These are phyloP conservation scores for Fraxinus angustifolia DNA, from an alignment of 305 asterid species.

Conservation along the genomic window DNA sequence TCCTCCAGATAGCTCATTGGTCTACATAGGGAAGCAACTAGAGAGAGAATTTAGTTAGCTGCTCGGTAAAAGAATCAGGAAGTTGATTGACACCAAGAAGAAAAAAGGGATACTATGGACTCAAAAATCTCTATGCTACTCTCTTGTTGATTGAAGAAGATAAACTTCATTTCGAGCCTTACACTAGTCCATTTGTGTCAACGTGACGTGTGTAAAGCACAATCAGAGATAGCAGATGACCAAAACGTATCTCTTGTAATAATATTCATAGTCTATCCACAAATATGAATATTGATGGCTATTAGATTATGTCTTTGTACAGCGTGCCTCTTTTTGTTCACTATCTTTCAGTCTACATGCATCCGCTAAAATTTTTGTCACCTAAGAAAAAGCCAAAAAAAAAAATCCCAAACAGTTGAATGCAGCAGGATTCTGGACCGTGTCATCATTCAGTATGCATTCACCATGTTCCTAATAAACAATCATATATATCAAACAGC, in stretches of 20 bases:
- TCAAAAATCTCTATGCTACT: not conserved
- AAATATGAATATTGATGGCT: not conserved
- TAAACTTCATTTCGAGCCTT: not conserved
- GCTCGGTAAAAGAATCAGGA: not conserved
- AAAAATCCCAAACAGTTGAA: not conserved
- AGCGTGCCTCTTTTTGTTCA: not conserved
- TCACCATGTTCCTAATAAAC: not conserved
- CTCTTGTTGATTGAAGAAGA: not conserved
- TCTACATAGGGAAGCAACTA: not conserved
- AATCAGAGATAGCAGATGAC: not conserved
- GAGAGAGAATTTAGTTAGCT: not conserved
- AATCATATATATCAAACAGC: no score
- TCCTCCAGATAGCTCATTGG: not conserved
- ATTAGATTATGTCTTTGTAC: not conserved
- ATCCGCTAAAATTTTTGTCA: not conserved
- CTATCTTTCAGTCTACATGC: not conserved
- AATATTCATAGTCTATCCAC: not conserved
- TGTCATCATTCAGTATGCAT: not conserved
- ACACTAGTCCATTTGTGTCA: not conserved
- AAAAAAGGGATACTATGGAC: not conserved
- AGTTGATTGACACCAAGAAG: not conserved
- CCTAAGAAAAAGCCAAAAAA: not conserved
- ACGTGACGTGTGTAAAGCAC: not conserved
- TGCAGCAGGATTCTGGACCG: not conserved
- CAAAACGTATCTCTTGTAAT: not conserved